phyloP scores from a whole-genome alignment of 2,329 filamentous ascomycete genomes.

The Penicillium oxalicum region DNA sequence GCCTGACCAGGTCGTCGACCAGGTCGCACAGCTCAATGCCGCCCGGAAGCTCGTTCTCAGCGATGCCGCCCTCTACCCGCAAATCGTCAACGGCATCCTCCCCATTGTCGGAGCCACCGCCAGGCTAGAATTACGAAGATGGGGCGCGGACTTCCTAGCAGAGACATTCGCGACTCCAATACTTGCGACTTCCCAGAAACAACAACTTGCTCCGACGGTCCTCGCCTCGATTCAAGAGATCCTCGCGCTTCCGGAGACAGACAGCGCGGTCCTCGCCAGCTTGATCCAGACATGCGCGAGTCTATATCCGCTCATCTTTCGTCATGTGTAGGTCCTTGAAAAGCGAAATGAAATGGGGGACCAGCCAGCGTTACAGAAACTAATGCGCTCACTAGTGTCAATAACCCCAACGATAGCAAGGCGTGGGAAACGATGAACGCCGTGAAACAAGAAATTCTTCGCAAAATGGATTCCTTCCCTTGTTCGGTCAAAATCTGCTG shows the following conservation, averaged over 20 bases:
- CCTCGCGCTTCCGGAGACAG: constrained; percentile 66
- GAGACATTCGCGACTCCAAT: constrained; percentile 94
- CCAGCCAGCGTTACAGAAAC: constrained; percentile 5
- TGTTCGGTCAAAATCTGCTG: constrained; percentile 83
- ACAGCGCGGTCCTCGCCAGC: constrained; percentile 74
- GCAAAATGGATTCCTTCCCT: constrained; percentile 75
- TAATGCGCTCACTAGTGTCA: constrained; percentile 58
- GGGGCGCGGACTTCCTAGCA: constrained; percentile 92
- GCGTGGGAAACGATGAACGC: constrained; percentile 83
- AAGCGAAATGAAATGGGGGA: neutral
- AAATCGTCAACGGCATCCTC: constrained; percentile 87
- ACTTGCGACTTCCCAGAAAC: constrained; percentile 70
- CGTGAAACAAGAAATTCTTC: constrained; percentile 84
- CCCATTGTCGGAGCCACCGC: constrained; percentile 75
- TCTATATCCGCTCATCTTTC: constrained; percentile 85
- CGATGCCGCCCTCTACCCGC: constrained; percentile 82
- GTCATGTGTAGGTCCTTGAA: constrained; percentile 67
- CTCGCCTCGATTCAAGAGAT: constrained; percentile 69
- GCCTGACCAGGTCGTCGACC: constrained; percentile 59
- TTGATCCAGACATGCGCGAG: constrained; percentile 84
- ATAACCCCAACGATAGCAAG: constrained; percentile 72
- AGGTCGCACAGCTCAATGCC: constrained; percentile 80
- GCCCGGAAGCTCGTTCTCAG: constrained; percentile 83
- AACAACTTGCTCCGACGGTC: constrained; percentile 67
- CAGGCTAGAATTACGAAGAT: constrained; percentile 77